Evolutionary conservation across 1,139 yeast species (phyloP), one percentile per base, ranked within the genome.

Genomic region (Nakaseomyces sp.): DNA sequence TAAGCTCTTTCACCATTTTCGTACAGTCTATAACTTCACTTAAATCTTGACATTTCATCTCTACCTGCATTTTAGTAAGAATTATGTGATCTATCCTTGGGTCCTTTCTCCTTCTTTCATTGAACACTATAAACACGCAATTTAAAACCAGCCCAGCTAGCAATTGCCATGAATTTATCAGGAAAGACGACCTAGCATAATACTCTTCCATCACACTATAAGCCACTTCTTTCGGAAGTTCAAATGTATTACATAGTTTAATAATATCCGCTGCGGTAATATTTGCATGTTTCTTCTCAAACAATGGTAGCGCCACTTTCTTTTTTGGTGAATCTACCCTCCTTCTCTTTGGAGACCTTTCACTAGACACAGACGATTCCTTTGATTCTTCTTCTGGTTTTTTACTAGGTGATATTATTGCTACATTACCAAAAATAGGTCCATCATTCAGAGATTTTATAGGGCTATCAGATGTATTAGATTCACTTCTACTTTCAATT

Each of bases 81-180:
- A 78, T 69, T 29, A 69, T 65, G 6, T 72, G 61, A 45, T 69
- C 72, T 20, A 75, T 69, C 1, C 82, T 78, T 8, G 79, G 66
- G 43, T 70, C 72, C 9, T 64, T 57, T 8, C 65, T 58, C 15
- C 80, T 61, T 24, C 70, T 57, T 19, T 66, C 66, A 47, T 74
- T 72, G 56, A 79, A 78, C 30, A 81, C 69, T 12, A 80, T 66
- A 12, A 70, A 65, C 43, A 77, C 79, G 12, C 81, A 79, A 5
- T 81, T 73, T 36, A 80, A 69, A 1, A 81, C 69, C 49, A 81
- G 59, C 0, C 88, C 89, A 58, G 85, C 79, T 1, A 81, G 76
- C 24, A 81, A 60, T 13, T 79, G 76, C 86, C 88, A 81, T 37
- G 80, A 81, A 45, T 74, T 77, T 41, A 74, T 73, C 43, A 80